A percentile compares a stretch with the other conserved stretches of the same genome.
Conservation (phyloP, 2,329 filamentous ascomycete species). For the Leptographium flavum region DNA sequence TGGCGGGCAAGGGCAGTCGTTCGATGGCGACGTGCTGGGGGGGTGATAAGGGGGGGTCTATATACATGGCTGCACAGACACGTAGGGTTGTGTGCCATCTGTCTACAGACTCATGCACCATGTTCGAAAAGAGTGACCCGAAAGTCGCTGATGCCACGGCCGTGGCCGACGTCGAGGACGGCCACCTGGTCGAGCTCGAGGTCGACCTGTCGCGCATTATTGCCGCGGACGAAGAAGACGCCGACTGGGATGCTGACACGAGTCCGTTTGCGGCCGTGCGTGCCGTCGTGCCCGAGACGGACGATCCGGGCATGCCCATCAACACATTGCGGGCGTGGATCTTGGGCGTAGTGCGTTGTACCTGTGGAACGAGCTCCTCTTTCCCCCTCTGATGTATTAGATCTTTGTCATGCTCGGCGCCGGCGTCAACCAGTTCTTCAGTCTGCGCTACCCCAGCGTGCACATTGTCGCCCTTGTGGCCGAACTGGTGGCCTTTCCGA, state of each 20-base stretch:
- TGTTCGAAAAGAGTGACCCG: not conserved
- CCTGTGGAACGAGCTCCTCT: too few relatives aligned
- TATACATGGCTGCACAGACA: too few relatives aligned
- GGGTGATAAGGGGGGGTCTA: too few relatives aligned
- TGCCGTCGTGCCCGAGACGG: constrained; percentile 19
- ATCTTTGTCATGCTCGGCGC: constrained; percentile 30
- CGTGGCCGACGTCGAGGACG: constrained; percentile 7
- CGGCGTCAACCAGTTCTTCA: constrained; percentile 32
- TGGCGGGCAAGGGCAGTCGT: too few relatives aligned
- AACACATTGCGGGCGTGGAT: constrained; percentile 33
- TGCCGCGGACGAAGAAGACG: constrained; percentile 14
- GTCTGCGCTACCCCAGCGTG: constrained; percentile 28
- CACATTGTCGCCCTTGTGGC: constrained; percentile 30
- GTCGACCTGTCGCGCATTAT: constrained; percentile 17
- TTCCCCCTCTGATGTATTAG: too few relatives aligned
- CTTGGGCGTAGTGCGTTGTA: constrained; percentile 24
- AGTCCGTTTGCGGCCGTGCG: constrained; percentile 19
- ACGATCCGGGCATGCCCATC: constrained; percentile 19
- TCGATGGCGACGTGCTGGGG: too few relatives aligned
- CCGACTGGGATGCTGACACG: constrained; percentile 13
- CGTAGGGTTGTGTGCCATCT: too few relatives aligned
- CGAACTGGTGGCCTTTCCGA: constrained; percentile 27
- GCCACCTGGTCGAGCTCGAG: constrained; percentile 18
- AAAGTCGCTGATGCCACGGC: not conserved
- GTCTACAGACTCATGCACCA: not conserved